These are phyloP conservation scores for Medicago lupulina DNA, from an alignment of 306 rosid genomes.

Conservation along the genomic window DNA sequence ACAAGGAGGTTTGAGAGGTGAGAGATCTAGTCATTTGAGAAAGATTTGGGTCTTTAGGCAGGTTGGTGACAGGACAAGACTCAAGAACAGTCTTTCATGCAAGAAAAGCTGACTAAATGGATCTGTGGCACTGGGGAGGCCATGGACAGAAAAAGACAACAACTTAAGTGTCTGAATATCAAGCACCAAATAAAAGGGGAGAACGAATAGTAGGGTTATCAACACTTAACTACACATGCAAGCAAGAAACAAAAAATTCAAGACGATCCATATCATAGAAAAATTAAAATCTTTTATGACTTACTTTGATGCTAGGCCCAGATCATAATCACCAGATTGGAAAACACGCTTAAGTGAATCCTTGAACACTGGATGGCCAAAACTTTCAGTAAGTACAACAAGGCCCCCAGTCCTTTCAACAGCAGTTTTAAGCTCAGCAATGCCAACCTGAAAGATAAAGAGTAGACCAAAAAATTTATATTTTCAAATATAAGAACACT, in stretches of 20 bases:
- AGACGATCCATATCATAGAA: slow-evolving; percentile 13
- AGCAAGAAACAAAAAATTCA: slow-evolving; percentile 14
- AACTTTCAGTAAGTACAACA: slow-evolving; percentile 97
- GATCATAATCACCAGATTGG: slow-evolving; percentile 75
- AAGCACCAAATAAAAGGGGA: slow-evolving; percentile 13
- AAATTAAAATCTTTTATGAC: slow-evolving; percentile 41
- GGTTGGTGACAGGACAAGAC: neutral
- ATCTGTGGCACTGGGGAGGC: slow-evolving; percentile 2
- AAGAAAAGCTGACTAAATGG: neutral
- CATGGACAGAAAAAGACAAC: slow-evolving; percentile 5
- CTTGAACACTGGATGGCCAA: slow-evolving; percentile 90
- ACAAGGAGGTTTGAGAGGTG: neutral
- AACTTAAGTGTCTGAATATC: neutral
- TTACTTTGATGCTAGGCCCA: slow-evolving; percentile 93
- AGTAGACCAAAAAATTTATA: slow-evolving; percentile 30
- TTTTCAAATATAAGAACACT: slow-evolving; percentile 32
- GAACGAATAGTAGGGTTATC: neutral
- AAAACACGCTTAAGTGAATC: slow-evolving; percentile 86
- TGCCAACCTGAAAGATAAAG: slow-evolving; percentile 74
- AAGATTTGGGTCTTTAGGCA: slow-evolving; percentile 15
- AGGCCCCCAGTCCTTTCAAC: slow-evolving; percentile 97
- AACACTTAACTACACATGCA: slow-evolving; percentile 17
- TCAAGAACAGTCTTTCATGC: slow-evolving; percentile 2
- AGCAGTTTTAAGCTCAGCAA: slow-evolving; percentile 94
- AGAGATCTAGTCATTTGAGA: slow-evolving; percentile 2